Percentiles rank a stretch among this genome's conserved stretches.
Conservation (phyloP, 164 flowering plant species). For the Berberis thunbergii region DNA sequence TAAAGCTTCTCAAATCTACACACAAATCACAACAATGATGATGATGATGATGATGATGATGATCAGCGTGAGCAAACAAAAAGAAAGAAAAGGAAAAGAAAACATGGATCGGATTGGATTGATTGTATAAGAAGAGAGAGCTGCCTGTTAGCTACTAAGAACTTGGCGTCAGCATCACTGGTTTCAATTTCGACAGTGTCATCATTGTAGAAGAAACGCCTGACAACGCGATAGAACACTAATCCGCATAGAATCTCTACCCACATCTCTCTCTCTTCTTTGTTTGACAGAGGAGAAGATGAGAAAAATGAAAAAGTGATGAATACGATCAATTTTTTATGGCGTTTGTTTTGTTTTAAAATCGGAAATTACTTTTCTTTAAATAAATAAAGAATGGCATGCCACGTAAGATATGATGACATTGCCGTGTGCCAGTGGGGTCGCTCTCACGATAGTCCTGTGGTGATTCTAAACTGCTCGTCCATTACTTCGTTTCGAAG, state of each 20-base stretch:
- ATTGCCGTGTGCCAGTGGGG: too few species aligned
- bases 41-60: too few species aligned
- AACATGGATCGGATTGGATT: background rate
- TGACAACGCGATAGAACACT: conserved; percentile 39
- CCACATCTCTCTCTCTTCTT: conserved; percentile 15
- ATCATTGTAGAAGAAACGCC: conserved; percentile 50
- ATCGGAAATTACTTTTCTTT: too few species aligned
- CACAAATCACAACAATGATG: background rate
- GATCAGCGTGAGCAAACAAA: background rate
- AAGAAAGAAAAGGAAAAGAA: background rate
- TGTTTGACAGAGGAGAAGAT: too few species aligned
- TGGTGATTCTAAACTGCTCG: too few species aligned
- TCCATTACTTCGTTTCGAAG: too few species aligned
- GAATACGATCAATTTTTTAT: too few species aligned
- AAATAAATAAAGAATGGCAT: too few species aligned
- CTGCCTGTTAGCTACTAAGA: conserved; percentile 64
- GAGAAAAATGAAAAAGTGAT: too few species aligned
- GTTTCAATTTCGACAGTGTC: conserved; percentile 41
- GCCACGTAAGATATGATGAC: too few species aligned
- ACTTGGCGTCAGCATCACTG: conserved; percentile 42
- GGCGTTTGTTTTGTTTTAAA: too few species aligned
- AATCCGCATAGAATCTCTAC: conserved; percentile 58
- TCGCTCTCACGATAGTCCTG: too few species aligned
- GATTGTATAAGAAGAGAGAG: background rate
- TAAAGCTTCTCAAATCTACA: conserved; percentile 65